Percentiles rank a stretch among this genome's conserved stretches.
Evolutionary conservation across 148 eudicot genomes (phyloP).

Genomic region (Salicornia ramosissima): DNA sequence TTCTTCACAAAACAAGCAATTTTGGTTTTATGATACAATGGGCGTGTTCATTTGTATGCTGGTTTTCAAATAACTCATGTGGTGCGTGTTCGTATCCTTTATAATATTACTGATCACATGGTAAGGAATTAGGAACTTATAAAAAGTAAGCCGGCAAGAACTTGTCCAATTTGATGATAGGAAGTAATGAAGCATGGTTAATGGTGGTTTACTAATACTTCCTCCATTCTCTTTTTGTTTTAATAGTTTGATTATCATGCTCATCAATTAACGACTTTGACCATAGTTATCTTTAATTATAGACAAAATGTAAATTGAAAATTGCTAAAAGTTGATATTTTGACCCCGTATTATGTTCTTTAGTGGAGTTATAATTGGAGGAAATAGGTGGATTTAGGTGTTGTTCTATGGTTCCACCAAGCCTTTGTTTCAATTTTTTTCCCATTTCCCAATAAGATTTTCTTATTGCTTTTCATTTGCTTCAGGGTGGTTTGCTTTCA

Average conservation of each 20-base stretch:
- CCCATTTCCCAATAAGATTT: neutral
- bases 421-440: neutral
- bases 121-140: neutral
- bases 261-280: too few relatives aligned
- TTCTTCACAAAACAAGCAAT: neutral
- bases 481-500: constrained; percentile 83
- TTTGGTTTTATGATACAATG: neutral
- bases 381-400: neutral
- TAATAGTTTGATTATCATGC: too few relatives aligned
- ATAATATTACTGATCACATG: neutral
- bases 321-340: neutral
- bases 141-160: neutral
- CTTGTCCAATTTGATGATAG: neutral
- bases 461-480: neutral
- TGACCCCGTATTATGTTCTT: too few relatives aligned
- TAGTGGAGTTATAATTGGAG: neutral
- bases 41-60: too few relatives aligned
- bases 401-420: neutral
- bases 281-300: too few relatives aligned
- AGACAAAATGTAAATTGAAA: neutral
- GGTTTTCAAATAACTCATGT: too few relatives aligned
- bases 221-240: too few relatives aligned
- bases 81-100: neutral
- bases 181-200: too few relatives aligned
- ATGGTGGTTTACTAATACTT: neutral